Conservation (phyloP, 805 yeast species). For the Candida coquimbonensis region DNA sequence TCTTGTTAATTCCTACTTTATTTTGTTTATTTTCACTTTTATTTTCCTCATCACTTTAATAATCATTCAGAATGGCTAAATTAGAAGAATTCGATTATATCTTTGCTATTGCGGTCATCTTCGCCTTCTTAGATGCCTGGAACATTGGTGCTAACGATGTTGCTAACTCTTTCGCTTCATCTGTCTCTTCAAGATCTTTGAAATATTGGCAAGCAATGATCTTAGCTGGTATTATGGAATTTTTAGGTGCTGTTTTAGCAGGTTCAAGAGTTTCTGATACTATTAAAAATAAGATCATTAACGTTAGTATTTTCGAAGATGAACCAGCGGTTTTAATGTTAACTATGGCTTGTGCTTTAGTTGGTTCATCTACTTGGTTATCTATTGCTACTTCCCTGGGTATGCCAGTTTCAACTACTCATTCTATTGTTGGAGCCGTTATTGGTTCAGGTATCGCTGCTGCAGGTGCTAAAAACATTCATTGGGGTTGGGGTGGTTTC, state of each 20-base stretch:
- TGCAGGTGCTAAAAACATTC: conserved; percentile 49
- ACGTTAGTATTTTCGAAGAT: conserved; percentile 37
- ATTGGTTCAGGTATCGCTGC: conserved; percentile 74
- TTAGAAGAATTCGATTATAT: conserved; percentile 51
- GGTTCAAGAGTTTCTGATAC: conserved; percentile 74
- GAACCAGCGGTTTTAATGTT: conserved; percentile 70
- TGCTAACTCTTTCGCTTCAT: conserved; percentile 73
- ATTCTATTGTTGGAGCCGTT: conserved; percentile 69
- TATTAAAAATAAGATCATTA: conserved; percentile 57
- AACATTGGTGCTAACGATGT: conserved; percentile 81
- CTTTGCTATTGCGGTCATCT: conserved; percentile 61
- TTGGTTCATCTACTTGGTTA: conserved; percentile 69
- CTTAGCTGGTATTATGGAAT: conserved; percentile 64
- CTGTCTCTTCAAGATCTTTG: conserved; percentile 63
- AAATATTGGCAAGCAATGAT: conserved; percentile 73
- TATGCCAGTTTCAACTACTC: conserved; percentile 79
- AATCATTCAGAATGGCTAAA: conserved; percentile 1
- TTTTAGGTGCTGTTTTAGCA: conserved; percentile 66
- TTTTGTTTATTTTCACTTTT: not conserved
- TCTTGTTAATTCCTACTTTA: not conserved
- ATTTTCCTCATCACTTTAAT: too few species aligned
- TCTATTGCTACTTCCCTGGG: conserved; percentile 59
- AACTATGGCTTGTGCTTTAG: conserved; percentile 67
- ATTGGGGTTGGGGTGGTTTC: conserved; percentile 76
- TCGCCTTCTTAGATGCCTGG: conserved; percentile 73